Evolutionary conservation across 2,329 filamentous ascomycete genomes (phyloP), one percentile per base, ranked within the genome.

Genomic region (Aureobasidium leucospermi): DNA sequence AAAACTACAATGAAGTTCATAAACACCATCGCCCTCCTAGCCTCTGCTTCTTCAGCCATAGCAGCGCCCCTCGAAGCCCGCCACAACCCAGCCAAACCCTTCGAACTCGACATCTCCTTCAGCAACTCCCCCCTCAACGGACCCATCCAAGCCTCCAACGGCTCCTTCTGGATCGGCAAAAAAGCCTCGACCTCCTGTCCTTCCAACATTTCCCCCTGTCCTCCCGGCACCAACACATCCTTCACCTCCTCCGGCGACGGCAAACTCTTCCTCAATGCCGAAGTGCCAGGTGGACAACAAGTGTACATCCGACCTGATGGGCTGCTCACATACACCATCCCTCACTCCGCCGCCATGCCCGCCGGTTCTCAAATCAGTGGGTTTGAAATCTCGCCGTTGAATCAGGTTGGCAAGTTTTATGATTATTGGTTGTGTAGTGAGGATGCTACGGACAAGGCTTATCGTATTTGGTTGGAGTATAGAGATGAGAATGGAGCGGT

Each of bases 241-340:
- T 63, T 66, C 62, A n/a, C 61, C 58, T 34, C 43, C 31, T 32
- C 61, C 56, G 45, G 61, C 3, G 46, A 38, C 51, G 65, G 10
- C 43, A 51, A 16, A 39, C 66, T 59, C 43, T 52, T 19, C 36
- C 60, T 71, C 58, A 65, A 62, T 8, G 65, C 66, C 39, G 53
- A 61, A 32, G 69, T 70, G 6, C 65, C 65, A 4, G 68, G 67
- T 9, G 69, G 69, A 42, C 69, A 70, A 62, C 63, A 64, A 59
- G 62, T 69, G 52, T 72, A 69, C 66, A 65, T 71, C 61, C 66
- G 69, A 32, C 59, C 66, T 13, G 42, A 61, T 39, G 70, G 70
- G 42, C 59, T 62, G 4, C 59, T 72, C 23, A 64, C 61, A 34
- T 72, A 68, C 64, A 71, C 70, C 7, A 46, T 53, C 28, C 62